Evolutionary conservation across 2,329 filamentous ascomycete species (phyloP).

Genomic region (Monilinia aucupariae): DNA sequence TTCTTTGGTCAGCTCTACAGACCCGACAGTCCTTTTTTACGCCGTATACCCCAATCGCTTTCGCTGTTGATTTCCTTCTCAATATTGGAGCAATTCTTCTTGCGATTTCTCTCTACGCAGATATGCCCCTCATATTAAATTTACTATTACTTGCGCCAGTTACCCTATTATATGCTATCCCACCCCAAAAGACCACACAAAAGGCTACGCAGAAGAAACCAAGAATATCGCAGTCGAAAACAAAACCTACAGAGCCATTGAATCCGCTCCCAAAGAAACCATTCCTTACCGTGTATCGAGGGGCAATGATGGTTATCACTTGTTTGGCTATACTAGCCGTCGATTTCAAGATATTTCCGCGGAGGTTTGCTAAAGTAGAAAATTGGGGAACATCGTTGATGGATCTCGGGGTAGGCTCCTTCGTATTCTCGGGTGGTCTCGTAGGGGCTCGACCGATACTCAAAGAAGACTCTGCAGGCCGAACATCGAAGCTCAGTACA

Average conservation of each 20-base stretch:
- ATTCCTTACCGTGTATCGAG: conserved; percentile 87
- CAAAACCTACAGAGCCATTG: conserved; percentile 36
- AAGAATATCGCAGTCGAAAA: conserved; percentile 41
- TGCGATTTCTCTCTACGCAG: conserved; percentile 79
- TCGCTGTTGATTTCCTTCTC: conserved; percentile 77
- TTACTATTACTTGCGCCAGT: conserved; percentile 69
- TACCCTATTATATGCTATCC: conserved; percentile 50
- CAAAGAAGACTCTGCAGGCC: conserved; percentile 56
- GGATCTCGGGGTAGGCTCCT: conserved; percentile 95
- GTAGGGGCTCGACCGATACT: conserved; percentile 81
- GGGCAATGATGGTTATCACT: conserved; percentile 84
- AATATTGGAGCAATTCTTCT: conserved; percentile 79
- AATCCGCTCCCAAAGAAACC: conserved; percentile 72
- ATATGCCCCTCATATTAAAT: conserved; percentile 66
- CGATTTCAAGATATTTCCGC: conserved; percentile 87
- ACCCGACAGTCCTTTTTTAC: conserved; percentile 78
- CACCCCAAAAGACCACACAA: conserved; percentile 30
- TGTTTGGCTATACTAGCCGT: conserved; percentile 93
- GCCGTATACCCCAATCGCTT: conserved; percentile 62
- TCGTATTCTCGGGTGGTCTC: conserved; percentile 89
- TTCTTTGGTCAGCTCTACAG: conserved; percentile 87
- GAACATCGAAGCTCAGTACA: conserved; percentile 44
- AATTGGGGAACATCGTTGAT: conserved; percentile 99
- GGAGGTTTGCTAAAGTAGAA: conserved; percentile 94
- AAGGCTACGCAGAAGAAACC: conserved; percentile 43